phyloP scores from a whole-genome alignment of 495 filamentous ascomycete species.

The Collariella sp. region DNA sequence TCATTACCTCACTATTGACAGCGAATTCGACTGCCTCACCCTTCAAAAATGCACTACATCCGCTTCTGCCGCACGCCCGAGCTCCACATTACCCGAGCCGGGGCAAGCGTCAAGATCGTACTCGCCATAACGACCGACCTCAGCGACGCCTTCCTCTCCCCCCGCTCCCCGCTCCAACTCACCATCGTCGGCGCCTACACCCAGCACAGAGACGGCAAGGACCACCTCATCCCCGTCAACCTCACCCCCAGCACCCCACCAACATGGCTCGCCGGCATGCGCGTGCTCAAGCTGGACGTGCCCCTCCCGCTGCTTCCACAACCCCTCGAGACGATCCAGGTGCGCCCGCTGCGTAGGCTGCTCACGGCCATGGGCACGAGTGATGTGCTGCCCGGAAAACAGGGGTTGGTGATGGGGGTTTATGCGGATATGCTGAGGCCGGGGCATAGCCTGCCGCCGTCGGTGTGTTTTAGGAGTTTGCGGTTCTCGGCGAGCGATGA shows the following conservation, averaged over 20 bases:
- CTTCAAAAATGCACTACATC: conserved; percentile 57
- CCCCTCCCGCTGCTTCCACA: conserved; percentile 17
- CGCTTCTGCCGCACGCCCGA: conserved; percentile 62
- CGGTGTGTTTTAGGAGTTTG: conserved; percentile 33
- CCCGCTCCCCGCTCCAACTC: conserved; percentile 52
- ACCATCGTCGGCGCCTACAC: conserved; percentile 38
- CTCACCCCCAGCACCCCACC: conserved; percentile 12
- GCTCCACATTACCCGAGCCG: conserved; percentile 29
- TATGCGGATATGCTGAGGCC: conserved; percentile 25
- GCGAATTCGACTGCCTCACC: no score
- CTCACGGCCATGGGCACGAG: conserved; percentile 23
- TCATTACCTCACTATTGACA: no score
- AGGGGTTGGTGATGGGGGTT: conserved; percentile 32
- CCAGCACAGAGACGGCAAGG: conserved; percentile 39
- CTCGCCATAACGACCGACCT: conserved; percentile 87
- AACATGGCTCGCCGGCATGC: conserved; percentile 34
- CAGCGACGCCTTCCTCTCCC: conserved; percentile 71
- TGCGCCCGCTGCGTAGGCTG: conserved; percentile 28
- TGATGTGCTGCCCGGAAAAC: conserved; percentile 18
- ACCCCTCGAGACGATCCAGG: conserved; percentile 27
- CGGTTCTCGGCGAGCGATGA: conserved; percentile 17
- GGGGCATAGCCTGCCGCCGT: neutral
- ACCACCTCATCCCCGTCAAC: conserved; percentile 31
- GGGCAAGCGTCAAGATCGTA: conserved; percentile 33
- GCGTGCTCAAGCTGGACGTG: conserved; percentile 35